A percentile compares a stretch with the other conserved stretches of the same genome.
These are phyloP conservation scores for Globisporangium cylindrosporum DNA, from an alignment of 352 stramenopile genomes.

Conservation along the genomic window DNA sequence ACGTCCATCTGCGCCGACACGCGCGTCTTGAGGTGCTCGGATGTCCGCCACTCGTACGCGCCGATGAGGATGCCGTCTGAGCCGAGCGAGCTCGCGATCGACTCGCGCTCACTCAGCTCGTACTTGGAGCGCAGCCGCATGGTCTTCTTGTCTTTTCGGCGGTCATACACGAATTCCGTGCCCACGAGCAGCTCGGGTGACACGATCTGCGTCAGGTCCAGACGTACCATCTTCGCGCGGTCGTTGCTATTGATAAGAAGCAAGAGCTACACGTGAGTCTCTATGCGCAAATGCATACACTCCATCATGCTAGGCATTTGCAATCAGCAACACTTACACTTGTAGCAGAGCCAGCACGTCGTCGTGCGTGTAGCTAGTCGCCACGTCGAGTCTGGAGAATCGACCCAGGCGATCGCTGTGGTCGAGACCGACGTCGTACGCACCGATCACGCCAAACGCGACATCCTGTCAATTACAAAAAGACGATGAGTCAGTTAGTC, in stretches of 20 bases:
- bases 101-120: slow-evolving; percentile 42
- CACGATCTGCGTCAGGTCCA: slow-evolving; percentile 64
- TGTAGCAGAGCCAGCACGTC: slow-evolving; percentile 65
- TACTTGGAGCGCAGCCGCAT: slow-evolving; percentile 58
- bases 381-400: slow-evolving; percentile 61
- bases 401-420: slow-evolving; percentile 67
- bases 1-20: slow-evolving; percentile 79
- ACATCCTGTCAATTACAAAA: slow-evolving; percentile 22
- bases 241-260: slow-evolving; percentile 43
- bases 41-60: slow-evolving; percentile 77
- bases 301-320: background rate
- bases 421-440: slow-evolving; percentile 78
- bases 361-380: slow-evolving; percentile 58
- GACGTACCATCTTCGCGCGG: slow-evolving; percentile 49
- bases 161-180: slow-evolving; percentile 60
- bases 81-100: slow-evolving; percentile 56
- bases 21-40: slow-evolving; percentile 68
- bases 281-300: background rate
- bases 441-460: slow-evolving; percentile 46
- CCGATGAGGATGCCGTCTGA: slow-evolving; percentile 75
- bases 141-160: slow-evolving; percentile 66
- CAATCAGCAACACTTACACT: slow-evolving; percentile 42
- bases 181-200: slow-evolving; percentile 56
- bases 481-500: background rate
- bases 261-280: background rate